Evolutionary conservation across 441 rosid genomes (phyloP), one percentile per base, ranked within the genome.

Genomic region (Brassica balearica): DNA sequence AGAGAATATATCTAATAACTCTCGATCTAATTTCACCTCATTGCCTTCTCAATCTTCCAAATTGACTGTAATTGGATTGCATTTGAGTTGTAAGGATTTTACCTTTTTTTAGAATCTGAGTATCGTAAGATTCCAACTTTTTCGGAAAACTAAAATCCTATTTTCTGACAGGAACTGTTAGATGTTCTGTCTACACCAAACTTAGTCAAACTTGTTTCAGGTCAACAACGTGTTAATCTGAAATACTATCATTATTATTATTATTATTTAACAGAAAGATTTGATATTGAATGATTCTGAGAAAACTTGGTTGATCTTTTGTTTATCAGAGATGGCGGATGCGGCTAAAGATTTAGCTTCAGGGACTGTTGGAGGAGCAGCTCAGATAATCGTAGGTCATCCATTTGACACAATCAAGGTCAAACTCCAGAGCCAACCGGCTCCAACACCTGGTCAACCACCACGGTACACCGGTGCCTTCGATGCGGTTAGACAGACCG

Each of bases 401-500:
- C 99, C 99, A 11, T 96, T 96, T 62, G 99, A 96, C 80, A 96
- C 99, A 32, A 86, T 96, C 86, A 96, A 96, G 85, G 99, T 96
- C 82, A 96, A 96, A 88, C 99, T 96, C 72, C 99, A 96, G 81
- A 96, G 99, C 84, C 98, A 93, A 83, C 92, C 97, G 19, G 67
- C 82, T 84, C 91, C 97, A 34, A 76, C 81, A 51, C 93, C 92
- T 0, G 98, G 98, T 41, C 98, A 91, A 75, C 82, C 88, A 74
- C 93, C 87, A 46, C 90, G 87, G 83, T 96, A 79, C 77, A 75
- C 87, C 0, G 94, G 98, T 69, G 98, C 98, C 19, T 84, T 91
- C 73, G 97, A 96, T 86, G 97, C 97, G 15, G 96, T 93, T 74
- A 89, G 74, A 78, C 89, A 96, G 81, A 96, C 99, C 36, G 3